Percentiles rank a stretch among this genome's conserved stretches.
Evolutionary conservation across 2,329 filamentous ascomycete species (phyloP).

Genomic region (Rhytidhysteron rufulum): DNA sequence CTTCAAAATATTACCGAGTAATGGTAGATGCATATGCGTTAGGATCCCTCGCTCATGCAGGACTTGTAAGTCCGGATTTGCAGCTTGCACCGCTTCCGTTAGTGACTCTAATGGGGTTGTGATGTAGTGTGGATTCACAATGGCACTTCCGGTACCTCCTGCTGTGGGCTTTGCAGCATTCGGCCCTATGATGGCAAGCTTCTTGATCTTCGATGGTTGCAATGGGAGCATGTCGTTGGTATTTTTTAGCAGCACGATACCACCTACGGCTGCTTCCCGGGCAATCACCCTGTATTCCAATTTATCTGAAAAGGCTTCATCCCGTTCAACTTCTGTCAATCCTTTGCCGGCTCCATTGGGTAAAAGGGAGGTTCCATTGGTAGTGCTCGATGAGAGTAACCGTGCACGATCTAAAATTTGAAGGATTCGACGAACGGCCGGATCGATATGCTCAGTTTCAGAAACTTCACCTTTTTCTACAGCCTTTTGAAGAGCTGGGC

Average conservation of each 20-base stretch:
- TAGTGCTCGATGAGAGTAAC: conserved; percentile 7
- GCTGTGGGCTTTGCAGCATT: conserved; percentile 45
- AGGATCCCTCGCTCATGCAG: no score
- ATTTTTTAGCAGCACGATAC: conserved; percentile 46
- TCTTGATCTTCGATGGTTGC: conserved; percentile 29
- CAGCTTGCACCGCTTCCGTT: no score
- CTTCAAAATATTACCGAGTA: no score
- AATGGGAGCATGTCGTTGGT: conserved; percentile 48
- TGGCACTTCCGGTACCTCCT: conserved; percentile 12
- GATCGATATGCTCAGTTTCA: no score
- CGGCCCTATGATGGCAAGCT: conserved; percentile 53
- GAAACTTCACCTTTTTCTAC: conserved; percentile 49
- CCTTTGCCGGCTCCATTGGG: no score
- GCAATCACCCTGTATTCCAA: conserved; percentile 7
- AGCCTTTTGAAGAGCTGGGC: conserved; percentile 62
- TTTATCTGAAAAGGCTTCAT: no score
- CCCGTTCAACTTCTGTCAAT: no score
- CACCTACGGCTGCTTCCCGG: conserved; percentile 40
- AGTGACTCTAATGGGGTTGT: conserved; percentile 18
- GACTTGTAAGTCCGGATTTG: no score
- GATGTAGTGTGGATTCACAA: conserved; percentile 13
- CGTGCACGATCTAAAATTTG: no score
- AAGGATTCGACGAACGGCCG: no score
- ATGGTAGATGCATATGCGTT: no score
- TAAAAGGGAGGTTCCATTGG: conserved; percentile 1